Percentiles rank a stretch among this genome's conserved stretches.
These are phyloP conservation scores for Hymenoscyphus scutula DNA, from an alignment of 2,329 filamentous ascomycete species.

Conservation along the genomic window DNA sequence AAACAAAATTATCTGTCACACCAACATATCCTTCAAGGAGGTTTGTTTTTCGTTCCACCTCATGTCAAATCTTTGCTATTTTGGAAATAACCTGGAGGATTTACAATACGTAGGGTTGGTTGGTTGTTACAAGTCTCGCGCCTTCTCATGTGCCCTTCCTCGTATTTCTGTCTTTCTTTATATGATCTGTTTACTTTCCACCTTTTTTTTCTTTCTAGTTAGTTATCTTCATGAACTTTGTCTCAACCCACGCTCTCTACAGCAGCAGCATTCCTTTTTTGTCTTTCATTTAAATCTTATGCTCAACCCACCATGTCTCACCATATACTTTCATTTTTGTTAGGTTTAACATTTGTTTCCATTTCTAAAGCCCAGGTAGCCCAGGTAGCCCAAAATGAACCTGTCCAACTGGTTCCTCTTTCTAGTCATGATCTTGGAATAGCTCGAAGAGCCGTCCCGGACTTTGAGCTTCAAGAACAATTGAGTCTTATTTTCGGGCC, in stretches of 20 bases:
- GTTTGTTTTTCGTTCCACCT: no score
- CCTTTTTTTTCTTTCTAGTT: no score
- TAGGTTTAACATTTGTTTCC: slow-evolving; percentile 3
- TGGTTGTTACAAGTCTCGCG: no score
- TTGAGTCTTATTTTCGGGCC: slow-evolving; percentile 8
- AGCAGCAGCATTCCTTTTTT: neutral
- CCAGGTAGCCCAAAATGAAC: neutral
- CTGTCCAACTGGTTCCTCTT: slow-evolving; percentile 3
- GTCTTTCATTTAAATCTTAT: slow-evolving; percentile 3
- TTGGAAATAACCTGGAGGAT: no score
- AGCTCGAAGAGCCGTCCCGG: slow-evolving; percentile 5
- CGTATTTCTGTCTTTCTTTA: no score
- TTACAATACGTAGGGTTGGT: no score
- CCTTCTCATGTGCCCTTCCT: no score
- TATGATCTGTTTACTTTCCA: no score
- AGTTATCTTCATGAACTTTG: neutral
- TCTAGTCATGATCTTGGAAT: slow-evolving; percentile 3
- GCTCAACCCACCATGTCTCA: neutral
- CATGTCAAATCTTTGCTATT: no score
- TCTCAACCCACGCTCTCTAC: no score
- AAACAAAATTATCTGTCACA: no score
- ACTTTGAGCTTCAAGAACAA: slow-evolving; percentile 8
- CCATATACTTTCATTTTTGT: slow-evolving; percentile 7
- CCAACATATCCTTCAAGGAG: no score
- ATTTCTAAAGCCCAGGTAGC: slow-evolving; percentile 1